Base-by-base conservation (phyloP, 1,284 basidiomycete genomes). In the Inonotus obliquus region DNA sequence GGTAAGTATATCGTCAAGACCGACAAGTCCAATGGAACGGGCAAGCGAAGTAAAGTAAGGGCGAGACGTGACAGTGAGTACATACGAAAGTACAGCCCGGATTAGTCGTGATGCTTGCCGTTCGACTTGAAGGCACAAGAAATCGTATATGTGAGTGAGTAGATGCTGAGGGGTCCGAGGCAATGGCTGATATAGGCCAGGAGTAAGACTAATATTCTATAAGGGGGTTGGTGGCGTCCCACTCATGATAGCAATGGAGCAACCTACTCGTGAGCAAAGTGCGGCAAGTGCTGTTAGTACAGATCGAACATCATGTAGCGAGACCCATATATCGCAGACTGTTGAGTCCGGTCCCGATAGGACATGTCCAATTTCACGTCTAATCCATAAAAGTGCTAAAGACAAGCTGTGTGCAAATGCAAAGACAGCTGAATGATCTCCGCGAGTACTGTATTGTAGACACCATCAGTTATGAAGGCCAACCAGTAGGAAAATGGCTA, bases 341-440 rank as follows among this genome's bases (percentile, higher is more conserved):
- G 72, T 69, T n/a, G 66, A 68, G 49, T 62, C 68, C 55, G 45
- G 68, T 65, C 57, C 76, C 73, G 0, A 80, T 73, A 61, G 75
- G 72, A 19, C 23, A 4, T 68, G 62, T 37, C 77, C 71, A 23
- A 87, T 68, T 14, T 68, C 68, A 38, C 76, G 71, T 25, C 85
- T 80, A 47, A 87, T 69, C 66, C 77, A 81, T 7, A 74, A 71
- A 1, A 89, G 71, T 9, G 82, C 75, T 0, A 80, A 81, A 1
- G 85, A 82, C 4, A 91, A 72, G 0, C 82, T 77, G 68, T 91
- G 86, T 0, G 79, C 77, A 66, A 90, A 87, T 5, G 87, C 84
- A 68, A 89, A 81, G 9, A 82, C 71, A 9, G 82, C 83, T 5
- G 86, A 78, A 5, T 57, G 56, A 23, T 54, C 38, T 9, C 13